Conservation (phyloP, 225 moss, liverwort and hornwort genomes). For the Asterella californica region DNA sequence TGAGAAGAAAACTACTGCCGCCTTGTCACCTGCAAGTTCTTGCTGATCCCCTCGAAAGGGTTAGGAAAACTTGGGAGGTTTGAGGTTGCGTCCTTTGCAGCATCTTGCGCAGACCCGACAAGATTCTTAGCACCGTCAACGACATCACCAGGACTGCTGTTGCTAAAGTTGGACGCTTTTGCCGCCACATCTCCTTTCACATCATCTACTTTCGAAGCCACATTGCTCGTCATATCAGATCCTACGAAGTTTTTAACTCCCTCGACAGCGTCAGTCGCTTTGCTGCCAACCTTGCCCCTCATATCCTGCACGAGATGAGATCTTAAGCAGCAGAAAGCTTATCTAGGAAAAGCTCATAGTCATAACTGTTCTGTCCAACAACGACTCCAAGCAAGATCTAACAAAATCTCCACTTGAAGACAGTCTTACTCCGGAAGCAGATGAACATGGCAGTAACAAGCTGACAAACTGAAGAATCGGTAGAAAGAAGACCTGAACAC, state of each 20-base stretch:
- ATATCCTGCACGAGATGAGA: background rate
- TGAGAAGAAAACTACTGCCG: background rate
- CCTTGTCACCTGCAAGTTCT: background rate
- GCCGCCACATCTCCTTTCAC: conserved; percentile 6
- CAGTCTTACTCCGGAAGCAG: too few species aligned
- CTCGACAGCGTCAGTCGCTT: background rate
- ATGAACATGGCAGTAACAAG: too few species aligned
- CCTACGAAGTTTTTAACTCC: background rate
- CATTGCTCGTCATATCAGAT: conserved; percentile 5
- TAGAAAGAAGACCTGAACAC: background rate
- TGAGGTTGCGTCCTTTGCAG: conserved; percentile 36
- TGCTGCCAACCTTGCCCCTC: background rate
- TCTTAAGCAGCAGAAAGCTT: background rate
- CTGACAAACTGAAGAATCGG: background rate
- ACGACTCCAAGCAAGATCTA: background rate
- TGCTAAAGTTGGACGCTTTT: background rate
- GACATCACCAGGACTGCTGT: conserved; percentile 33
- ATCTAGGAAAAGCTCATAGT: too few species aligned
- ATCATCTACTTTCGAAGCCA: conserved; percentile 13
- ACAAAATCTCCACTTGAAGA: background rate
- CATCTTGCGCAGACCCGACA: conserved; percentile 28
- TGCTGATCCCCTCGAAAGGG: background rate
- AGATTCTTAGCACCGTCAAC: conserved; percentile 33
- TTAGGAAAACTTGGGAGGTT: conserved; percentile 14
- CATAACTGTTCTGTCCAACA: background rate